Conservation (phyloP, 2,329 filamentous ascomycete genomes). For the Fusarium sterilihyphosum region DNA sequence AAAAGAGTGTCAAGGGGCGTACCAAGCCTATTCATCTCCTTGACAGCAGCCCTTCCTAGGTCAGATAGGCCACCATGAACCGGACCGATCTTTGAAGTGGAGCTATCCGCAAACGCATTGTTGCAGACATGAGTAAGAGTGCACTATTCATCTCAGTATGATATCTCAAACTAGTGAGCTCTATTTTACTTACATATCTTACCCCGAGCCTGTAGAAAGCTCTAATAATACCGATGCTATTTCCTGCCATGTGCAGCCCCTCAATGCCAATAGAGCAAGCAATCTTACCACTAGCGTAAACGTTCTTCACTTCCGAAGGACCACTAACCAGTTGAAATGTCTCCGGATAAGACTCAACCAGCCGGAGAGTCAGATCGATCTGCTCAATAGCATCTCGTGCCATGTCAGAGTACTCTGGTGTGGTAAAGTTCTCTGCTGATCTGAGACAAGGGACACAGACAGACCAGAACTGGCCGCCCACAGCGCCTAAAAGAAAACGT, state of each 20-base stretch:
- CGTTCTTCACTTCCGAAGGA: background rate
- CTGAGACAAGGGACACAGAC: slow-evolving; percentile 4
- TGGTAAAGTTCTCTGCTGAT: slow-evolving; percentile 4
- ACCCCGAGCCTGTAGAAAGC: background rate
- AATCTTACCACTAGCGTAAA: background rate
- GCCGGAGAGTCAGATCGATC: background rate
- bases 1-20: fast-evolving
- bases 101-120: slow-evolving; percentile 8
- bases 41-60: background rate
- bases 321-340: background rate
- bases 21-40: slow-evolving; percentile 11
- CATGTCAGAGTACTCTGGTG: slow-evolving; percentile 4
- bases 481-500: background rate
- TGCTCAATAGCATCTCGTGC: background rate
- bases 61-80: background rate
- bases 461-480: slow-evolving; percentile 3
- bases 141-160: background rate
- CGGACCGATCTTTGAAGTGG: background rate
- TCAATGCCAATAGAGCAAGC: background rate
- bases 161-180: fast-evolving
- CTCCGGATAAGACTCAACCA: background rate
- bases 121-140: background rate
- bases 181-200: background rate
- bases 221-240: background rate
- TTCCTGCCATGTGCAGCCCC: background rate